Evolutionary conservation across 192 early-diverging fungal species (phyloP), one percentile per base, ranked within the genome.

Genomic region (Backusella tuberculispora): DNA sequence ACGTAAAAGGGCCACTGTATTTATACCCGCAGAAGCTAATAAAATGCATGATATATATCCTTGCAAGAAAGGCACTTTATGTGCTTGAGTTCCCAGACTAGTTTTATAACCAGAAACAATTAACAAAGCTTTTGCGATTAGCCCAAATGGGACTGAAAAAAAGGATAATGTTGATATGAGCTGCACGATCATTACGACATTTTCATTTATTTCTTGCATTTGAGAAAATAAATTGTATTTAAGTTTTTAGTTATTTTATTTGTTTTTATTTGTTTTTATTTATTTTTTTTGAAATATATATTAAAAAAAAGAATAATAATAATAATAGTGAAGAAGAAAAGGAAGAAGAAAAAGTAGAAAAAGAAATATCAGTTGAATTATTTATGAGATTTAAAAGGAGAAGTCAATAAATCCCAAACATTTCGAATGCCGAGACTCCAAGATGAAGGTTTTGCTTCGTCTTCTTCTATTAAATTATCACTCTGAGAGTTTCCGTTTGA

Each of bases 341-440:
- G 21, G 7, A 5, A 42, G 50, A 10, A 50, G 19, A 7, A 7
- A 50, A 8, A 53, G 8, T n/a, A 56, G 8, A 56, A 60, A 60
- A 60, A 24, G 10, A 43, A 43, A 43, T 6, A 9, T 26, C 53
- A 26, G 21, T 60, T 26, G 53, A 26, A 24, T 60, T 60, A 60
- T 24, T 24, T 60, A 26, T 19, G 53, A 60, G 53, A 60, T 60
- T 60, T 60, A 26, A 60, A 60, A 29, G 53, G 53, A 10, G 53
- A 60, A 60, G 53, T 60, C 53, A 60, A 26, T 12, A 60, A 2
- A 24, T 60, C 24, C 53, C 53, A 60, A 24, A 21, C 53, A 13
- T 26, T 60, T 60, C 53, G 53, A 60, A 60, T 60, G 53, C 53
- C 53, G 53, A 60, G 21, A 24, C 53, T 60, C 53, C 53, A 60